A percentile compares a stretch with the other conserved stretches of the same genome.
Conservation (phyloP, 257 asterid species). For the Verbena officinalis region DNA sequence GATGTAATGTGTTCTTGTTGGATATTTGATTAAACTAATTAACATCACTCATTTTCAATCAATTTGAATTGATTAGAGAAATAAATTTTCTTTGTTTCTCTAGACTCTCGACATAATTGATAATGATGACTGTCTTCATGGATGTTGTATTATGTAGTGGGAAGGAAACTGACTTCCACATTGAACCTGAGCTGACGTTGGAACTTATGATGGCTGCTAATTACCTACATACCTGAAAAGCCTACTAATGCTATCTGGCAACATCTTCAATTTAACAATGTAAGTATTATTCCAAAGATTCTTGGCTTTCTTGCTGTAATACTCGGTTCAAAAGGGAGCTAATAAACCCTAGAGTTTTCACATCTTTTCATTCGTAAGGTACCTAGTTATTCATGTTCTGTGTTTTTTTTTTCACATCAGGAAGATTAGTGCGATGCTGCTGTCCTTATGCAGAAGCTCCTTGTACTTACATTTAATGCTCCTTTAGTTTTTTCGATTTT, state of each 20-base stretch:
- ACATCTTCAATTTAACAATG: conserved; percentile 25
- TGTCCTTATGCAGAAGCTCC: conserved; percentile 22
- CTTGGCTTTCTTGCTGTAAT: not conserved
- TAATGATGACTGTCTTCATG: conserved; percentile 5
- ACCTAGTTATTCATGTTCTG: too few species aligned
- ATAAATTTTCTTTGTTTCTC: not conserved
- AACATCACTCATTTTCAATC: too few species aligned
- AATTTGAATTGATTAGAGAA: too few species aligned
- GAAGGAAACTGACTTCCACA: conserved; percentile 82
- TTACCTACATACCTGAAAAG: conserved; percentile 71
- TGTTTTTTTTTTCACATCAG: conserved; percentile 3
- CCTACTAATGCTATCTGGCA: conserved; percentile 30
- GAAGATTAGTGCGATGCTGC: conserved; percentile 20
- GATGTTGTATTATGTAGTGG: conserved; percentile 56
- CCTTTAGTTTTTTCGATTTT: conserved; percentile 1
- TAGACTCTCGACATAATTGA: conserved; percentile 23
- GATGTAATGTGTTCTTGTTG: too few species aligned
- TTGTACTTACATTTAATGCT: conserved; percentile 26
- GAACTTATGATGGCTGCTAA: conserved; percentile 96
- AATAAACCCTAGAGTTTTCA: not conserved
- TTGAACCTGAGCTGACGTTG: conserved; percentile 90
- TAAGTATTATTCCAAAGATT: conserved; percentile 27
- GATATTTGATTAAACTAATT: too few species aligned
- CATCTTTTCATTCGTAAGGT: not conserved
- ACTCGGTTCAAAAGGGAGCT: not conserved